Percentiles rank a stretch among this genome's conserved stretches.
Conservation (phyloP, 441 rosid genomes). For the Breynia disticha region DNA sequence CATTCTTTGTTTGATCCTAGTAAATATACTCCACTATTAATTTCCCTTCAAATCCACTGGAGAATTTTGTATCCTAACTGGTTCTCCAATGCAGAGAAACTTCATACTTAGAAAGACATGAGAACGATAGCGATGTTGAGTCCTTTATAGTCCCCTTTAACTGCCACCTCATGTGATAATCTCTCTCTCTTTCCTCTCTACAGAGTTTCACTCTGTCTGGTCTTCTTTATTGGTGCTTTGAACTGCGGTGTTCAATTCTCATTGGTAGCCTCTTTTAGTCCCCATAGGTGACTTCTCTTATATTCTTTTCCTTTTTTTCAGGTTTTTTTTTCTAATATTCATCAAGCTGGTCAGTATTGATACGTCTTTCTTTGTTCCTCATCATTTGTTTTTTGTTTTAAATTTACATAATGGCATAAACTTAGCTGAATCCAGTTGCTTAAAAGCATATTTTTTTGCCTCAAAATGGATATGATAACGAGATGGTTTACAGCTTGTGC, state of each 20-base stretch:
- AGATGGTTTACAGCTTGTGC: no score
- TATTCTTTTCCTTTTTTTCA: not conserved
- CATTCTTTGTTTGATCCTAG: no score
- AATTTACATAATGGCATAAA: no score
- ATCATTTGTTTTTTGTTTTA: no score
- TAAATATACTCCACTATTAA: no score
- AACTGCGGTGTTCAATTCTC: not conserved
- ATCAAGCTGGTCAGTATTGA: not conserved
- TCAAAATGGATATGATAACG: no score
- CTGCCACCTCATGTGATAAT: not conserved
- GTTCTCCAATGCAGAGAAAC: not conserved
- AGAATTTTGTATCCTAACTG: no score
- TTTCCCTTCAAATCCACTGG: no score
- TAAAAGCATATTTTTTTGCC: no score
- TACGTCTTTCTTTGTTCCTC: no score
- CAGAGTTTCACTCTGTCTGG: not conserved
- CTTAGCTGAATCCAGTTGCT: no score
- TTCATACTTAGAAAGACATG: not conserved
- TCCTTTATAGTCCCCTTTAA: not conserved
- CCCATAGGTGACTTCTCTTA: not conserved
- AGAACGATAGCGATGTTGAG: not conserved
- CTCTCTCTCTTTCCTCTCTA: not conserved
- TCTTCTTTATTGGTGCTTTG: no score
- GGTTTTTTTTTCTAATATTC: not conserved
- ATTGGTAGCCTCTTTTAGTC: not conserved